Percentiles rank a stretch among this genome's conserved stretches.
phyloP scores from a whole-genome alignment of 805 yeast species.

The Myxozyma melibiosi region DNA sequence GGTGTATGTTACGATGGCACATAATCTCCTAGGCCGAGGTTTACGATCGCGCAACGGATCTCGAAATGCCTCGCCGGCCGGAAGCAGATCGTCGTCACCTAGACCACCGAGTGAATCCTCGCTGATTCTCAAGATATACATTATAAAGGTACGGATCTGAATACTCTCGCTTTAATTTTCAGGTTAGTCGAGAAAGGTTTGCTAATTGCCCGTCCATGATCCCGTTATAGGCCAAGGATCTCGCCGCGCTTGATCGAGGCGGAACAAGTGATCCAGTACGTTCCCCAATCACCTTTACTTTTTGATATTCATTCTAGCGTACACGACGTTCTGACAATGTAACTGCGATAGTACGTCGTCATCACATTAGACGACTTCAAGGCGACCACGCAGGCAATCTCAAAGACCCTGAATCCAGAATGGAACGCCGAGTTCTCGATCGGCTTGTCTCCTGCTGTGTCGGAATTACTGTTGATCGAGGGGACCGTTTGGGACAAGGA shows the following conservation, averaged over 20 bases:
- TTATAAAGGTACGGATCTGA: slow-evolving; percentile 22
- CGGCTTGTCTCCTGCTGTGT: slow-evolving; percentile 42
- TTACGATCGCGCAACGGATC: slow-evolving; percentile 13
- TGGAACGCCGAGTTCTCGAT: slow-evolving; percentile 72
- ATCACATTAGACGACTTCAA: slow-evolving; percentile 38
- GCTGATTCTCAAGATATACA: slow-evolving; percentile 12
- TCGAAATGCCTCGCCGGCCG: not conserved
- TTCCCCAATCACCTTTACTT: not conserved
- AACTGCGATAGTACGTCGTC: slow-evolving; percentile 35
- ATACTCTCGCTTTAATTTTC: not conserved
- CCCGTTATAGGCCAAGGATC: slow-evolving; percentile 24
- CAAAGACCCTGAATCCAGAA: slow-evolving; percentile 69
- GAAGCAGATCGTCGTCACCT: slow-evolving; percentile 10
- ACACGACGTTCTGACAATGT: not conserved
- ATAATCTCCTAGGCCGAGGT: not conserved
- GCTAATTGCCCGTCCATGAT: not conserved
- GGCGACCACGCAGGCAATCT: slow-evolving; percentile 55
- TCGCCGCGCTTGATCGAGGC: slow-evolving; percentile 27
- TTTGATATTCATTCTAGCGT: not conserved
- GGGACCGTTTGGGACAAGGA: slow-evolving; percentile 40
- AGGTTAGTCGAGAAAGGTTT: not conserved
- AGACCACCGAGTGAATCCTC: slow-evolving; percentile 10
- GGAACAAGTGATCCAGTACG: slow-evolving; percentile 33
- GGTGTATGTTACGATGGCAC: slow-evolving; percentile 1
- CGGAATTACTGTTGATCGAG: slow-evolving; percentile 17